These are phyloP conservation scores for Penicillium angulare DNA, from an alignment of 495 filamentous ascomycete species.

Conservation along the genomic window DNA sequence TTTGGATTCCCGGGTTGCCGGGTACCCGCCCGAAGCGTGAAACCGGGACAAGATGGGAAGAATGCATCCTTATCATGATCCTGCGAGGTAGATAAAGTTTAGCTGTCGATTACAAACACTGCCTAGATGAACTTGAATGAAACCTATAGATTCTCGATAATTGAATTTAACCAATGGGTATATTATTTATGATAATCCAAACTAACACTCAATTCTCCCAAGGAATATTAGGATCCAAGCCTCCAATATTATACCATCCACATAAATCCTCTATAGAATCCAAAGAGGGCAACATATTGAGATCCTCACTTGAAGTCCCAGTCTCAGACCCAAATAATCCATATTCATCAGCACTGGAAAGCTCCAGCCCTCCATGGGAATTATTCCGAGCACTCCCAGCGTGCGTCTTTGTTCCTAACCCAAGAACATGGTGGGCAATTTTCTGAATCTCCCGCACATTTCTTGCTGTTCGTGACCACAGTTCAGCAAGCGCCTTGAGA, in stretches of 20 bases:
- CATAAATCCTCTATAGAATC: constrained; percentile 19
- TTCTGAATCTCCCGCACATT: constrained; percentile 74
- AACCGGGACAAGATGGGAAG: too few relatives aligned
- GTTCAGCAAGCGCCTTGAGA: constrained; percentile 26
- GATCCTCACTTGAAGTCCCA: constrained; percentile 6
- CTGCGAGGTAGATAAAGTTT: too few relatives aligned
- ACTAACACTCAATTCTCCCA: constrained; percentile 20
- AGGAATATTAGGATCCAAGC: constrained; percentile 10
- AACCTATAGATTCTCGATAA: too few relatives aligned
- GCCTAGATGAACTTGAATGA: too few relatives aligned
- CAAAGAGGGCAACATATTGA: constrained; percentile 11
- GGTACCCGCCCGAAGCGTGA: background rate
- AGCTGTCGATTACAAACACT: too few relatives aligned
- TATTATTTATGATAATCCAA: too few relatives aligned
- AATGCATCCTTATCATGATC: too few relatives aligned
- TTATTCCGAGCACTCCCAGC: background rate
- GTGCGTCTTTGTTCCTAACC: constrained; percentile 4
- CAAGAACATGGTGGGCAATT: constrained; percentile 58
- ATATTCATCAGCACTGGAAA: constrained; percentile 3
- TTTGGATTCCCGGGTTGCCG: background rate
- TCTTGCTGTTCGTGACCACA: constrained; percentile 52
- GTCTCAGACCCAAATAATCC: background rate
- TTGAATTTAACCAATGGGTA: too few relatives aligned
- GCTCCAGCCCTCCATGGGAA: background rate
- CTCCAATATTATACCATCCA: constrained; percentile 24